Percentiles rank a stretch among this genome's conserved stretches.
These are phyloP conservation scores for Butyriboletus loyo DNA, from an alignment of 768 basidiomycete species.

Conservation along the genomic window DNA sequence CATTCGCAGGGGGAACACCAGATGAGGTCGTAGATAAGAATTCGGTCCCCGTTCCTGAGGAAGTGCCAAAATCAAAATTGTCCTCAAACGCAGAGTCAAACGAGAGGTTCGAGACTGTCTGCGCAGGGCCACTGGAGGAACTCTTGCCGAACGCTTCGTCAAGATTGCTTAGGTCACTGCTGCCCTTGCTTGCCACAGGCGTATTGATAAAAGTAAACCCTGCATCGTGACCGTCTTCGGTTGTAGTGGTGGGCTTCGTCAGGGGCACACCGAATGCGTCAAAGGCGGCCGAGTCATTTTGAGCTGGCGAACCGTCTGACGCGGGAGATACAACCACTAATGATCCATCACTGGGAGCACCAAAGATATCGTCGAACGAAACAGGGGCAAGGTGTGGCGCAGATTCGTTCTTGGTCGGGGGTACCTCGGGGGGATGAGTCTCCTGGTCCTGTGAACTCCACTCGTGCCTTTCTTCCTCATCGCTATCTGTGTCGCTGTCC, in stretches of 20 bases:
- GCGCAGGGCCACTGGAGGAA: constrained; percentile 36
- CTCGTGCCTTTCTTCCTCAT: constrained; percentile 38
- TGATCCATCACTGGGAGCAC: constrained; percentile 25
- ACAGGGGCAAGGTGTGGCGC: constrained; percentile 4
- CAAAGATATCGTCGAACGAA: constrained; percentile 62
- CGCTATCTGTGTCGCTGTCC: constrained; percentile 54
- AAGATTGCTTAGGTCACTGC: constrained; percentile 52
- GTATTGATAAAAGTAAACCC: constrained; percentile 19
- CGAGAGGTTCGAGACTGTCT: constrained; percentile 41
- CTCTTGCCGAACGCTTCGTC: constrained; percentile 71
- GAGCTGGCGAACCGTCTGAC: constrained; percentile 11
- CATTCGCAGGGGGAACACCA: constrained; percentile 24
- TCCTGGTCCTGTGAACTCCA: constrained; percentile 18
- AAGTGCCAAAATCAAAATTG: constrained; percentile 59
- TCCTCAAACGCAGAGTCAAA: constrained; percentile 68
- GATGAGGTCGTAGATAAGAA: constrained; percentile 28
- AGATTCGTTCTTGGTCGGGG: constrained; percentile 13
- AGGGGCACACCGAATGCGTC: constrained; percentile 42
- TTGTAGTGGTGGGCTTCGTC: constrained; percentile 14
- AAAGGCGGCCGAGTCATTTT: constrained; percentile 21
- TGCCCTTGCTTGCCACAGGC: constrained; percentile 11
- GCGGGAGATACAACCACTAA: constrained; percentile 18
- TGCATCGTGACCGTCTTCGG: constrained; percentile 20
- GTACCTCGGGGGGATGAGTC: constrained; percentile 15
- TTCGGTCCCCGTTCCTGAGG: constrained; percentile 33